Base-by-base conservation (phyloP, 345 rosid species). In the Euphorbia tirucalli region DNA sequence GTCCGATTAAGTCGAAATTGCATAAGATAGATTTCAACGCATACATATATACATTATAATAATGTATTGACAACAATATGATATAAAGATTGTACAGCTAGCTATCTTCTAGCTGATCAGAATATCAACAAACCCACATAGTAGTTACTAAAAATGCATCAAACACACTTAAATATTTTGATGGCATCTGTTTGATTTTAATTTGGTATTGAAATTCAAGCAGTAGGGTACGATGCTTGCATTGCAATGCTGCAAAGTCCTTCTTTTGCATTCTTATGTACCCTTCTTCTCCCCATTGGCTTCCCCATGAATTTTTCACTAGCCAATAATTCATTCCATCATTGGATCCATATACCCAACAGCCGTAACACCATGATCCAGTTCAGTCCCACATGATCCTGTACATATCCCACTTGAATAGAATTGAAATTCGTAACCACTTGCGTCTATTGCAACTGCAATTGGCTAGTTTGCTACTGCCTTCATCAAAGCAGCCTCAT, bases 291-390 rank as follows among this genome's bases (percentile, higher is more conserved):
- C 86, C 84, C 78, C 80, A 82, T 16, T 46, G 50, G 5, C 73
- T 27, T 11, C 84, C 86, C 83, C 83, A 80, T 31, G 83, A 82
- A 56, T 78, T 85, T 54, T 85, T 82, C 30, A 80, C 83, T 21
- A 81, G 71, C 83, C 86, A 78, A 52, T 64, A 79, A 55, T 76
- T 70, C n/a, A 25, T 70, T 4, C 79, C 31, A 1, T 57, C 27
- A 28, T 66, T 69, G 2, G 19, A 75, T 46, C 79, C 62, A 57
- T 76, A n/a, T n/a, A 76, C 0, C 83, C 77, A 16, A 82, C 68
- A 10, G 65, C 73, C 15, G 81, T 16, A 4, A 82, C 83, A 3
- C 77, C 77, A 27, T 82, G 85, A 69, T 82, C 81, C 21, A 82
- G 56, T 0, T 68, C 52, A 11, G 80, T 79, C 8, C 75, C 52